These are phyloP conservation scores for Nakazawaea molendinolei DNA, from an alignment of 805 yeast genomes.

Conservation along the genomic window DNA sequence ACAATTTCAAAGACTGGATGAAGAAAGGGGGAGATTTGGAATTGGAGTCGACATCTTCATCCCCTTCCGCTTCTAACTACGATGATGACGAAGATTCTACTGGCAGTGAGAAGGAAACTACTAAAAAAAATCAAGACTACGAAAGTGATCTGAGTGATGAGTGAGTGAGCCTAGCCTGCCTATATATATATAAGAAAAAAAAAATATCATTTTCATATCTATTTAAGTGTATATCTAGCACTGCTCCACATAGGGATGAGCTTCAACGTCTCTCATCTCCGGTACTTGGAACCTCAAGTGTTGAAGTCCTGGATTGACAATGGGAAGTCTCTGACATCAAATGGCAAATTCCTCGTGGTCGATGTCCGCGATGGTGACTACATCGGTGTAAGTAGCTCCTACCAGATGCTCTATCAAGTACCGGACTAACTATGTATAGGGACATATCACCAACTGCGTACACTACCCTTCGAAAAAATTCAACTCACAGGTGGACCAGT, in stretches of 20 bases:
- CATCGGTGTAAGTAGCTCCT: conserved; percentile 49
- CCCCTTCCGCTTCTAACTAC: conserved; percentile 1
- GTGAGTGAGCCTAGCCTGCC: too few relatives aligned
- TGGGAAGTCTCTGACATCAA: conserved; percentile 30
- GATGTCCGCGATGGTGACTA: conserved; percentile 86
- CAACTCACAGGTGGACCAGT: conserved; percentile 29
- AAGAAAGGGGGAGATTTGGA: conserved; percentile 12
- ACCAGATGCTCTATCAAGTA: too few relatives aligned
- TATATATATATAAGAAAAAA: background rate
- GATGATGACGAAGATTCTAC: conserved; percentile 8
- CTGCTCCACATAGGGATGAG: conserved; percentile 1
- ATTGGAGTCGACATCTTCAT: conserved; percentile 2
- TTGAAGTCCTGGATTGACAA: conserved; percentile 39
- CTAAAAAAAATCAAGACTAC: background rate
- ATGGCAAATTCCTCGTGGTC: conserved; percentile 45
- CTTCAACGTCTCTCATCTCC: conserved; percentile 31
- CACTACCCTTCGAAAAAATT: conserved; percentile 51
- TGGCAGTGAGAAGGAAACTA: too few relatives aligned
- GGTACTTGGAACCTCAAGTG: conserved; percentile 37
- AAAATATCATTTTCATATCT: background rate
- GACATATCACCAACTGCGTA: conserved; percentile 53
- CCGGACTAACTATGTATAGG: conserved; percentile 21
- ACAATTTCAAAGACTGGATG: conserved; percentile 24
- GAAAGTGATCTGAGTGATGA: background rate
- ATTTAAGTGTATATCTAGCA: background rate